Evolutionary conservation across 2,329 filamentous ascomycete species (phyloP), one percentile per base, ranked within the genome.

Genomic region (Alternaria sp.): DNA sequence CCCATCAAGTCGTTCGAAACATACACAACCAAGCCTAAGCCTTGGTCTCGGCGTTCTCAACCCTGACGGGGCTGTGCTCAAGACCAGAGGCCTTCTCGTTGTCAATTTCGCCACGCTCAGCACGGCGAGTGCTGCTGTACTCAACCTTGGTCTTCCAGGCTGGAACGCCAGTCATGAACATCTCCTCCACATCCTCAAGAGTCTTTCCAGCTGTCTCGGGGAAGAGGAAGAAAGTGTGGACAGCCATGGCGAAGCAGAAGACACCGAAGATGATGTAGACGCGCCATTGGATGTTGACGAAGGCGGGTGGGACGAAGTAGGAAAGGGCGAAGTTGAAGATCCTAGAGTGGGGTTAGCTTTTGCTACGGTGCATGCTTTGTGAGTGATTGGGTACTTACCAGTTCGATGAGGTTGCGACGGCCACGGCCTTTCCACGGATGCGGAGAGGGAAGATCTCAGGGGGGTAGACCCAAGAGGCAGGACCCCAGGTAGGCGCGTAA

Each of bases 211-310:
- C 86, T 0, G 90, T 93, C 78, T 92, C 86, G 0, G 89, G 90
- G 67, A 87, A 88, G 16, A 84, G 18, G 65, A 93, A 82, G 74
- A 87, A 86, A 72, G 91, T 88, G 74, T 93, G 90, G 53, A 93
- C 74, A 41, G 88, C 88, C 70, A 91, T 90, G 6, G 84, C 83
- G 1, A 84, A 84, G 74, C 90, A 91, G 82, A 93, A 92, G 16
- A 88, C 84, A 12, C 85, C 92, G 72, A 94, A 94, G 65, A 94
- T 83, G 77, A 93, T 86, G 78, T 93, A 94, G 64, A 88, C 88
- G 69, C 85, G 74, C 81, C 85, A 87, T 56, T 79, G 71, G 65
- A 87, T 87, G 73, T 84, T 87, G 66, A 84, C 83, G 66, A 88
- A 88, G 0, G 85, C 83, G 0, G 85, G 85, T 0, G 86, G 85